Evolutionary conservation across 345 rosid genomes (phyloP), one percentile per base, ranked within the genome.

Genomic region (Leavenworthia alabamica): DNA sequence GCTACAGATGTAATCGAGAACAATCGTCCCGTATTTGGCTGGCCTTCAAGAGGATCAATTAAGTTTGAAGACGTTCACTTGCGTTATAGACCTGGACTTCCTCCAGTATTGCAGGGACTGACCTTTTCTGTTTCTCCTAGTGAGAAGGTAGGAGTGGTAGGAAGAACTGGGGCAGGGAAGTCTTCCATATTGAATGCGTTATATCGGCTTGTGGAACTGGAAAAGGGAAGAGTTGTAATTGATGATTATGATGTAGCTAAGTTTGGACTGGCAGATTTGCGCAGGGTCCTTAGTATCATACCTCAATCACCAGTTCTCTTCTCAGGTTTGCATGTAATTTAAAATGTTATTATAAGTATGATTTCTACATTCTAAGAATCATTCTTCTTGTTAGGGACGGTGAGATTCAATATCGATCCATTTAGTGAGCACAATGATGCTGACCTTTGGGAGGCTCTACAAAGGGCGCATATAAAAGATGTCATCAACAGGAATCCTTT

Each of bases 111-210:
- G 60, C 89, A 83, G 75, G 97, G 97, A 22, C 66, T 93, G 53
- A 75, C 94, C 22, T 84, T 85, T 28, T 19, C 50, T 5, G 73
- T 83, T 57, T 74, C 84, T 44, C 86, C 97, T 0, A 73, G 82
- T 74, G 90, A 87, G 80, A 89, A 85, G 77, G 71, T 87, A 58
- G 97, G 99, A 37, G 84, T 93, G 29, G 99, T 89, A 45, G 97
- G 99, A 75, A 87, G 99, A 84, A 89, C 96, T 49, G 99, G 99
- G 44, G 96, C 94, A 1, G 97, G 97, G 32, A 93, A 93, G 73
- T 89, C 97, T 58, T 89, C 97, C 60, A 81, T 93, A 96, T 75
- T 89, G 41, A 93, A 89, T 80, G 96, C 97, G 47, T 78, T 89
- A 52, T 89, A 82, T 70, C 85, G 96, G 72, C 83, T 89, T 57